Evolutionary conservation across 371 early-diverging fungal species (phyloP).

Genomic region (Apophysomyces sp.): DNA sequence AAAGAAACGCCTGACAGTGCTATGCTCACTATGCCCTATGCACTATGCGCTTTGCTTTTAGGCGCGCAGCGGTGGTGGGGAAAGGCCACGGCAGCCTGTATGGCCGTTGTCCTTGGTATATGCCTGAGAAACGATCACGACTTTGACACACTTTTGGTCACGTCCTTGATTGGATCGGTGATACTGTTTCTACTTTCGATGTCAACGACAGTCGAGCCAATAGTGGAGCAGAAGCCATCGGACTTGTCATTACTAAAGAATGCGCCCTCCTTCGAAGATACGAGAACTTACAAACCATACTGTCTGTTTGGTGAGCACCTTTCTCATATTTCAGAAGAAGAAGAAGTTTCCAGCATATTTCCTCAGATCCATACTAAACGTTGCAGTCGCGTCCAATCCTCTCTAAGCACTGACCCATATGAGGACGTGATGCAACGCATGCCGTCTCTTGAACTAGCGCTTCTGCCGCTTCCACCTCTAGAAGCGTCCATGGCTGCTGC

Average conservation of each 20-base stretch:
- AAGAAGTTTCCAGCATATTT: background rate
- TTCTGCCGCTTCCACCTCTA: constrained; percentile 15
- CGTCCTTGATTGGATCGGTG: constrained; percentile 31
- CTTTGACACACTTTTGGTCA: constrained; percentile 44
- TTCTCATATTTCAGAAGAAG: constrained; percentile 26
- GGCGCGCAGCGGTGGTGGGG: constrained; percentile 34
- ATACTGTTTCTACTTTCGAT: constrained; percentile 33
- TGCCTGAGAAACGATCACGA: constrained; percentile 45
- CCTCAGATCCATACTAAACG: background rate
- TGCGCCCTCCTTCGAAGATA: background rate
- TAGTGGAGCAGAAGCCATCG: constrained; percentile 10
- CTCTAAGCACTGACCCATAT: background rate
- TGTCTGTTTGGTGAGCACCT: constrained; percentile 18
- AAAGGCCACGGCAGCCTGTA: constrained; percentile 23
- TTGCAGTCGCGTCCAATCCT: background rate
- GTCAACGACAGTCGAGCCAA: constrained; percentile 29
- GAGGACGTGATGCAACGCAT: background rate
- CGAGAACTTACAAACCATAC: constrained; percentile 16
- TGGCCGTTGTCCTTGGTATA: constrained; percentile 33
- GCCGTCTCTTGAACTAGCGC: constrained; percentile 18
- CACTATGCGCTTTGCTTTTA: too few species aligned
- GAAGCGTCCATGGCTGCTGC: constrained; percentile 20
- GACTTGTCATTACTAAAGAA: constrained; percentile 21
- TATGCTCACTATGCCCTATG: background rate
- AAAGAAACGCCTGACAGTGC: background rate